phyloP scores from a whole-genome alignment of 2,329 filamentous ascomycete genomes.

The Pezicula radicicola region DNA sequence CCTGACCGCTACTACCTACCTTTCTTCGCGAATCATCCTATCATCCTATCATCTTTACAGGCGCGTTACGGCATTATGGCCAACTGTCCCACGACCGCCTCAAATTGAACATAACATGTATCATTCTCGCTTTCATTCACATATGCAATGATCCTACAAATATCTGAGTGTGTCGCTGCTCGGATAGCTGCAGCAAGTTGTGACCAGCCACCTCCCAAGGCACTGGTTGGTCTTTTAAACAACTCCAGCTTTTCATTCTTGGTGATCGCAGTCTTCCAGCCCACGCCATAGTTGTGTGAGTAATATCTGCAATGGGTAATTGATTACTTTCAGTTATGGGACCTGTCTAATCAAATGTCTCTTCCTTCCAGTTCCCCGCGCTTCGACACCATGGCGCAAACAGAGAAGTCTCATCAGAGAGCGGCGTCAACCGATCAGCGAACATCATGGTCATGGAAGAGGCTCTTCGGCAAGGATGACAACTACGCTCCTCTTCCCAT shows the following conservation, averaged over 20 bases:
- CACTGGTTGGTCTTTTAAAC: not conserved
- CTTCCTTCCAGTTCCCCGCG: constrained; percentile 12
- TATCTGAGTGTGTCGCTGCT: constrained; percentile 17
- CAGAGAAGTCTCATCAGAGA: constrained; percentile 20
- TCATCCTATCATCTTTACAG: not conserved
- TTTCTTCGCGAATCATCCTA: not conserved
- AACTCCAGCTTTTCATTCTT: not conserved
- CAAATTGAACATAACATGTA: not conserved
- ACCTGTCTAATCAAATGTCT: too few relatives aligned
- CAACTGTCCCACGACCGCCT: constrained; percentile 20
- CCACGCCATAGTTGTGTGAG: too few relatives aligned
- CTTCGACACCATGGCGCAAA: constrained; percentile 21
- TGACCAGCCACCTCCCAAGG: constrained; percentile 1
- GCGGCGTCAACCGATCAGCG: constrained; percentile 25
- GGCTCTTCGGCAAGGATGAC: constrained; percentile 27
- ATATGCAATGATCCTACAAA: constrained; percentile 25
- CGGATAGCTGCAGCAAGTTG: constrained; percentile 22
- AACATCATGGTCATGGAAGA: constrained; percentile 27
- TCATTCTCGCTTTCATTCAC: constrained; percentile 3
- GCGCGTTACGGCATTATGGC: constrained; percentile 8
- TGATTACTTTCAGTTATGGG: too few relatives aligned
- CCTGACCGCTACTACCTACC: not conserved
- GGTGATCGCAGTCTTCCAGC: too few relatives aligned
- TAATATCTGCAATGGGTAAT: too few relatives aligned
- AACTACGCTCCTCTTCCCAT: constrained; percentile 7